Evolutionary conservation across 441 rosid genomes (phyloP), one percentile per base, ranked within the genome.

Genomic region (Mallotus japonicus): DNA sequence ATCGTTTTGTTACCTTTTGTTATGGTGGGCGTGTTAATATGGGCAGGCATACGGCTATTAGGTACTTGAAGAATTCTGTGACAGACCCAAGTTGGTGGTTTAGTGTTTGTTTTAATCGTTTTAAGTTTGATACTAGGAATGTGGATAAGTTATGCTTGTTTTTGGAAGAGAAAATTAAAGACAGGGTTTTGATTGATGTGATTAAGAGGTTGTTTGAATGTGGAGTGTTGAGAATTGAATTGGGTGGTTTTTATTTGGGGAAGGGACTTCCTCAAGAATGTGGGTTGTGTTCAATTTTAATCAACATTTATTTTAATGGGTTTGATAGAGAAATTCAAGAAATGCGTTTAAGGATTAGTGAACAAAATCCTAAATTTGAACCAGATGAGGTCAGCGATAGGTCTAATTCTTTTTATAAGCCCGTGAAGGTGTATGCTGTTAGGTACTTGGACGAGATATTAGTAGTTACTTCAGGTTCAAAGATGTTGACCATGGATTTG

Each of bases 71-170:
- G 71, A 82, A 85, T 81, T 82, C 86, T 0, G 93, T 89, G 40
- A 77, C 84, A 78, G 88, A 92, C 75, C 95, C 97, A 20, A 84
- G 79, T 11, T 93, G 97, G 98, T 93, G 98, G 98, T 93, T 93
- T 83, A 80, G 76, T 50, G 89, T 90, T 70, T 84, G 65, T 9
- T 92, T 93, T 73, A 70, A 77, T 72, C 79, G 73, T 17, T 68
- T 62, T 2, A 69, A 71, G 72, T 89, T 91, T 69, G 71, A 68
- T 72, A 70, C 62, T 58, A 44, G 67, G 62, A 85, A 86, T 76
- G 73, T 91, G 5, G 83, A 83, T 59, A 88, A 79, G 73, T 82
- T 92, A 51, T 89, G 90, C 66, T 70, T 17, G 57, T 73, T 87
- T 57, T 65, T 93, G 34, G 85, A 70, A 11, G 88, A 90, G 79